A percentile compares a stretch with the other conserved stretches of the same genome.
These are phyloP conservation scores for Zostera marina DNA, from an alignment of 116 monocot species.

Conservation along the genomic window DNA sequence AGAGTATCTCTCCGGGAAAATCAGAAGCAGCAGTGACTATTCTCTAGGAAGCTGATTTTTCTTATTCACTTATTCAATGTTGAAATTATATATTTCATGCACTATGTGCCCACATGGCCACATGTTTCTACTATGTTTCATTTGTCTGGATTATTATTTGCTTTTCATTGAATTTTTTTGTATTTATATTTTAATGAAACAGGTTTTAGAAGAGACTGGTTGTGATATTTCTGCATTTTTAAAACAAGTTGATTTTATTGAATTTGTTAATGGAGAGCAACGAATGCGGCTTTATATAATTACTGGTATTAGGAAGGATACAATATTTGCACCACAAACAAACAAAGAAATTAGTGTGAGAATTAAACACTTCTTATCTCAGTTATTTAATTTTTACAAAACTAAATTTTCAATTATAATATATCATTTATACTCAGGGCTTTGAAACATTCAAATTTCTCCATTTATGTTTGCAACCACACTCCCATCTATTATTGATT, in stretches of 20 bases:
- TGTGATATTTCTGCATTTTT: constrained; percentile 69
- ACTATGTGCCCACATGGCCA: too few relatives aligned
- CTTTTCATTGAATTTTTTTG: not conserved
- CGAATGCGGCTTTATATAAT: constrained; percentile 86
- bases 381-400: too few relatives aligned
- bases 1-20: too few relatives aligned
- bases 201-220: constrained; percentile 98
- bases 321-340: constrained; percentile 75
- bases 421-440: too few relatives aligned
- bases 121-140: not conserved
- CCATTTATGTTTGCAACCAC: too few relatives aligned
- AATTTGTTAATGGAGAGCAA: constrained; percentile 73
- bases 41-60: too few relatives aligned
- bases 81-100: too few relatives aligned
- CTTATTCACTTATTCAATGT: too few relatives aligned
- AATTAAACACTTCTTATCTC: not conserved
- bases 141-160: not conserved
- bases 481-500: not conserved
- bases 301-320: constrained; percentile 60
- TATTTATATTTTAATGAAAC: not conserved
- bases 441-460: too few relatives aligned
- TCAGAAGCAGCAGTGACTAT: too few relatives aligned
- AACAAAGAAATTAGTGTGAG: constrained; percentile 99
- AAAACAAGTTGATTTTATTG: constrained; percentile 66
- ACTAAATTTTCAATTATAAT: too few relatives aligned